Percentiles rank a stretch among this genome's conserved stretches.
Conservation (phyloP, 2,329 filamentous ascomycete species). For the Stagonosporopsis rhizophila region DNA sequence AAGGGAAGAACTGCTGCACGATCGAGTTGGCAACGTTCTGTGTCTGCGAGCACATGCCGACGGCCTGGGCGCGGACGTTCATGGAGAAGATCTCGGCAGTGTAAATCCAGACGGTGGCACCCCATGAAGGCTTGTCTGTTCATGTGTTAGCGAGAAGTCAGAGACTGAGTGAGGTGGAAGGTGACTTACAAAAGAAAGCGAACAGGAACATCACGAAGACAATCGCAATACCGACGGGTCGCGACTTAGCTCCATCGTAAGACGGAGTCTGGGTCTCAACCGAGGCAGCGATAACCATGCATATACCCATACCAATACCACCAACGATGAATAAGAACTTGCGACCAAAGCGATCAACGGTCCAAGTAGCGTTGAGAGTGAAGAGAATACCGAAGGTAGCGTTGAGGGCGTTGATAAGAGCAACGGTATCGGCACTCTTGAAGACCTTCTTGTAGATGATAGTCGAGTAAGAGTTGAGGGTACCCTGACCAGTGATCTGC, state of each 20-base stretch:
- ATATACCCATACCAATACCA: constrained; percentile 71
- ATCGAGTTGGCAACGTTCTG: constrained; percentile 70
- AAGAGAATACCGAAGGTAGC: constrained; percentile 76
- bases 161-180: background rate
- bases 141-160: constrained; percentile 30
- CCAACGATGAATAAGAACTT: constrained; percentile 74
- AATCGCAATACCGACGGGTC: constrained; percentile 70
- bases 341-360: constrained; percentile 73
- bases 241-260: constrained; percentile 61
- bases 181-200: constrained; percentile 64
- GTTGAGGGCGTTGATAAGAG: constrained; percentile 77
- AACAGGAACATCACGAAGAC: constrained; percentile 73
- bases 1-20: constrained; percentile 74
- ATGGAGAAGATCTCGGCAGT: constrained; percentile 73
- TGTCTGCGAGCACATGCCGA: constrained; percentile 68
- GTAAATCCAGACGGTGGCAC: constrained; percentile 75
- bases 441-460: constrained; percentile 77
- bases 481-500: constrained; percentile 75
- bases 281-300: constrained; percentile 71
- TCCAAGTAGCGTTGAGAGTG: constrained; percentile 76
- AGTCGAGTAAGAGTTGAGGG: constrained; percentile 76
- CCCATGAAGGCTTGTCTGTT: constrained; percentile 71
- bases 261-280: constrained; percentile 66
- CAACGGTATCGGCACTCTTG: constrained; percentile 62
- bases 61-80: constrained; percentile 75